Evolutionary conservation across 306 rosid genomes (phyloP), one percentile per base, ranked within the genome.

Genomic region (Clitoria ternatea): DNA sequence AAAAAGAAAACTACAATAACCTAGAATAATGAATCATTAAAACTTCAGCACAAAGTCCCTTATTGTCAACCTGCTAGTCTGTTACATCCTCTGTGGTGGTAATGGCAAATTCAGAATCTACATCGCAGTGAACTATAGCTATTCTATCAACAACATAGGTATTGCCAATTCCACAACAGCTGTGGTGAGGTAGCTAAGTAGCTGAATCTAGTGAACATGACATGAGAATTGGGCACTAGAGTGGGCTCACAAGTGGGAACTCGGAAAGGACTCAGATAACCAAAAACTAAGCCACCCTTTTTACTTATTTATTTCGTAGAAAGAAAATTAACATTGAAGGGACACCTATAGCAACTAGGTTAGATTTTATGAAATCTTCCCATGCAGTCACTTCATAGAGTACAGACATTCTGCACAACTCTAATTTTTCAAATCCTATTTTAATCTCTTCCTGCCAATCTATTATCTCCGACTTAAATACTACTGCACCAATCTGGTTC

Each of bases 341-440:
- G 73, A 74, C 54, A 64, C 57, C 4, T n/a, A n/a, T n/a, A n/a
- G 37, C 54, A 15, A 39, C 62, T 66, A 56, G 86, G 13, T 43
- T 91, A 76, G 90, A 89, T 87, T 84, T 87, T 90, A 87, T 67
- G 80, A 55, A 66, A 75, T 85, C 91, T 85, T 86, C 80, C 81
- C 88, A 81, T 77, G 81, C 84, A 67, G 91, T 92, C 93, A 87
- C 85, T 77, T 89, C 96, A 68, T 57, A 81, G 90, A 69, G 90
- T 81, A 80, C 86, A 49, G 22, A 69, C 67, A 57, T 83, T 80
- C 81, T 61, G 68, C 27, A 45, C 2, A 23, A n/a, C 36, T 3
- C 23, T 59, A 39, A 39, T 55, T 70, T n/a, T n/a, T 70, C 52
- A 53, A 81, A 74, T 76, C n/a, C 24, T 43, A 47, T 14, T 37